Evolutionary conservation across 2,329 filamentous ascomycete genomes (phyloP).

Genomic region (Triangularia verruculosa): DNA sequence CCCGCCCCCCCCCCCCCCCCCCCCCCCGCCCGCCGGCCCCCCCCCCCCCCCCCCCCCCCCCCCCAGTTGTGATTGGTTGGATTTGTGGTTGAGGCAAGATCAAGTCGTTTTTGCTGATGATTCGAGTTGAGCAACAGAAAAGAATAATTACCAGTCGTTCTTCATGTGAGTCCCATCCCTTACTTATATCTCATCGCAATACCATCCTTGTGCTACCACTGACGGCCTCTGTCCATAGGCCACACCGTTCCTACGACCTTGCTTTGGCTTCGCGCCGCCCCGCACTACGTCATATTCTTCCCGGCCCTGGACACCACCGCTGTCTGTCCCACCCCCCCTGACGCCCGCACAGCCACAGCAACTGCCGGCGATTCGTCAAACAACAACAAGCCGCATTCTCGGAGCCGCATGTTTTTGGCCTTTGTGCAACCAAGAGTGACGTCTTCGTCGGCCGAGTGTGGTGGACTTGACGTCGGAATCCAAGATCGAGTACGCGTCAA

Average conservation of each 20-base stretch:
- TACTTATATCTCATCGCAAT: not conserved
- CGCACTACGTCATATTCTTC: constrained; percentile 15
- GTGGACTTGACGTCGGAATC: not conserved
- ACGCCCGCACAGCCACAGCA: not conserved
- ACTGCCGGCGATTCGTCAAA: not conserved
- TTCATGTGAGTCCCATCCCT: not conserved
- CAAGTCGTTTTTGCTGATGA: not conserved
- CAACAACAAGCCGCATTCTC: not conserved
- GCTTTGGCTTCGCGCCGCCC: not conserved
- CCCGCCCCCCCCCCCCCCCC: too few relatives aligned
- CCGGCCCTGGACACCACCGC: not conserved
- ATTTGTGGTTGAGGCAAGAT: not conserved
- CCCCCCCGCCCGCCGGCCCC: too few relatives aligned
- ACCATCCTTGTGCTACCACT: not conserved
- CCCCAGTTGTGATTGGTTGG: not conserved
- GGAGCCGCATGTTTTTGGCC: not conserved
- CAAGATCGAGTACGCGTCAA: not conserved
- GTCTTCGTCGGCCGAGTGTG: not conserved
- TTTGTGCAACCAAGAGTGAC: not conserved
- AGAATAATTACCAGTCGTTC: not conserved
- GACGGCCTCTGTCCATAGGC: not conserved
- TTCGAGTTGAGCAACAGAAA: not conserved
- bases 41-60: too few relatives aligned
- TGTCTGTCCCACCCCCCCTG: not conserved
- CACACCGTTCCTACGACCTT: not conserved